Conservation (phyloP, 768 basidiomycete species). For the Leccinum obscurum region DNA sequence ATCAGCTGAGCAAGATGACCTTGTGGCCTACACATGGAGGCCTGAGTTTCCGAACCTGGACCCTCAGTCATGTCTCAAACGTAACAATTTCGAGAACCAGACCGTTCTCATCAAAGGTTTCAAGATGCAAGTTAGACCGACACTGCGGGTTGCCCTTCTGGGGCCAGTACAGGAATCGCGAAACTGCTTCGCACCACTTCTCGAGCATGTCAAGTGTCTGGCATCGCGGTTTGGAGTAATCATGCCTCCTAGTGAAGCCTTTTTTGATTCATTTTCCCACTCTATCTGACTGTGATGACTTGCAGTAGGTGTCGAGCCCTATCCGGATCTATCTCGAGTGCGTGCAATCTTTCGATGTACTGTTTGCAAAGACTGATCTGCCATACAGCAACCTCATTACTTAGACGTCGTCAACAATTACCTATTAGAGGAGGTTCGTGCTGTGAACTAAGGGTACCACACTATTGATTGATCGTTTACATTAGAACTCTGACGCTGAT, state of each 20-base stretch:
- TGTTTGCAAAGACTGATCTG: neutral
- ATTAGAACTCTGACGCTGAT: constrained; percentile 1
- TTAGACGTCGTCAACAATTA: constrained; percentile 9
- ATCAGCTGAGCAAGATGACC: neutral
- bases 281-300: neutral
- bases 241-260: neutral
- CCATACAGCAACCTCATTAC: constrained; percentile 6
- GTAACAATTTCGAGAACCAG: neutral
- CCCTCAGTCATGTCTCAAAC: neutral
- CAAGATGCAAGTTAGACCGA: too few species aligned
- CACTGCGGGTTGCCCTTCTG: too few species aligned
- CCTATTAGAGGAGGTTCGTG: constrained; percentile 9
- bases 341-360: neutral
- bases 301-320: neutral
- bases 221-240: too few species aligned
- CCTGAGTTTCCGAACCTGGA: neutral
- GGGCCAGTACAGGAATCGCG: too few species aligned
- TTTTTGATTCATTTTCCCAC: too few species aligned
- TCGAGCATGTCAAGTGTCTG: neutral
- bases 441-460: neutral
- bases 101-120: too few species aligned
- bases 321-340: constrained; percentile 2
- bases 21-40: neutral
- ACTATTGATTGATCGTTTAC: neutral
- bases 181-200: neutral